A percentile compares a stretch with the other conserved stretches of the same genome.
These are phyloP conservation scores for Aspergillus cavernicola DNA, from an alignment of 495 filamentous ascomycete genomes.

Conservation along the genomic window DNA sequence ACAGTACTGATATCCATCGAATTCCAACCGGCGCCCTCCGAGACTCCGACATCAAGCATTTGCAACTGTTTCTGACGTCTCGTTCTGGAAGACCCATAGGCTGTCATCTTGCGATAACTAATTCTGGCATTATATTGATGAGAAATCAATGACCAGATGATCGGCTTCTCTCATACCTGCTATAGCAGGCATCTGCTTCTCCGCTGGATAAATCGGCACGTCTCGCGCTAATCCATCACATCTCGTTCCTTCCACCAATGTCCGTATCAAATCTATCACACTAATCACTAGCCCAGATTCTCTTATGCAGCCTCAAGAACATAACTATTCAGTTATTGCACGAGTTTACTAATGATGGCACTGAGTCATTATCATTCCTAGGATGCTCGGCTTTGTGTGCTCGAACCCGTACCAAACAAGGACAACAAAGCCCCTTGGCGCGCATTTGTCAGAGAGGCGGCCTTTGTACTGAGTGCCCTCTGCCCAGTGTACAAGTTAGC, in stretches of 20 bases:
- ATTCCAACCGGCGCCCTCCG: no score
- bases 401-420: not conserved
- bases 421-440: not conserved
- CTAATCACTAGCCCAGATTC: not conserved
- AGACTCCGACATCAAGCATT: no score
- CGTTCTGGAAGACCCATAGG: not conserved
- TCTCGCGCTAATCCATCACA: not conserved
- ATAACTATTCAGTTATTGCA: not conserved
- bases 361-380: not conserved
- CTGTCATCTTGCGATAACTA: not conserved
- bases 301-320: not conserved
- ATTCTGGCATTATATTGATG: not conserved
- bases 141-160: not conserved
- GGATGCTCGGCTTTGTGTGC: not conserved
- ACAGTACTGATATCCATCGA: no score
- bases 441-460: not conserved
- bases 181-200: slow-evolving; percentile 10
- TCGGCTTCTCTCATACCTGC: no score
- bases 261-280: not conserved
- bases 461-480: no score
- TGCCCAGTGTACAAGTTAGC: no score
- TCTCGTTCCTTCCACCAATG: slow-evolving; percentile 6
- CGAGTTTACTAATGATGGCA: not conserved
- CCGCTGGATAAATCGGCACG: slow-evolving; percentile 28
- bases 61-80: not conserved